phyloP scores from a whole-genome alignment of 257 asterid genomes.

The Rauvolfia tetraphylla region DNA sequence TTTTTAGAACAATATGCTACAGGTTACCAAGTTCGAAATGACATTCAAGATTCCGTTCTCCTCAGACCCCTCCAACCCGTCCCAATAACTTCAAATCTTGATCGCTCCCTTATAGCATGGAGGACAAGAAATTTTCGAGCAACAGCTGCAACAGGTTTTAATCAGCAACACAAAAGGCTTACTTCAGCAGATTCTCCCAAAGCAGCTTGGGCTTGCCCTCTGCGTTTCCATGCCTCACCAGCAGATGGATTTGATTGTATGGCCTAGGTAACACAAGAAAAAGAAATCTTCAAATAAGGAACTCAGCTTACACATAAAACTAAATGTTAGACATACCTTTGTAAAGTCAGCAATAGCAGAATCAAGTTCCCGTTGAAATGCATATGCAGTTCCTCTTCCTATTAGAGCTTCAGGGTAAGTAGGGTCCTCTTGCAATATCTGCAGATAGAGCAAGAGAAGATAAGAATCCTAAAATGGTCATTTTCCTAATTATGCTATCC shows the following conservation, averaged over 20 bases:
- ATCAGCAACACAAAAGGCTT: constrained; percentile 9
- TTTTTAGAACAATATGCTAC: not conserved
- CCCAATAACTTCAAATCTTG: not conserved
- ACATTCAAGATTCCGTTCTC: not conserved
- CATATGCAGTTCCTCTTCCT: constrained; percentile 99
- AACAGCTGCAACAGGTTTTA: constrained; percentile 10
- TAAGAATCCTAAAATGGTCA: constrained; percentile 5
- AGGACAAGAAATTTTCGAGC: not conserved
- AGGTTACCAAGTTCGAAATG: not conserved
- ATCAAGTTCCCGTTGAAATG: constrained; percentile 91
- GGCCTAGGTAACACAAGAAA: constrained; percentile 46
- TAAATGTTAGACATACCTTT: constrained; percentile 43
- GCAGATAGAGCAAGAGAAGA: constrained; percentile 24
- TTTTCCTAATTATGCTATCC: constrained; percentile 18
- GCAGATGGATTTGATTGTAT: constrained; percentile 88
- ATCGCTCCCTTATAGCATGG: not conserved
- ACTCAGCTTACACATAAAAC: not conserved
- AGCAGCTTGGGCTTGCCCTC: constrained; percentile 99
- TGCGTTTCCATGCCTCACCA: constrained; percentile 98
- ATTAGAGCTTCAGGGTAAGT: constrained; percentile 92
- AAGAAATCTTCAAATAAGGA: not conserved
- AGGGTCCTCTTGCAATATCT: constrained; percentile 90
- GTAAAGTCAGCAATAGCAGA: constrained; percentile 95
- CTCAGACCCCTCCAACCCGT: not conserved
- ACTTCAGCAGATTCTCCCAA: constrained; percentile 97